These are phyloP conservation scores for Xerocomus potaroensis DNA, from an alignment of 768 basidiomycete genomes.

Conservation along the genomic window DNA sequence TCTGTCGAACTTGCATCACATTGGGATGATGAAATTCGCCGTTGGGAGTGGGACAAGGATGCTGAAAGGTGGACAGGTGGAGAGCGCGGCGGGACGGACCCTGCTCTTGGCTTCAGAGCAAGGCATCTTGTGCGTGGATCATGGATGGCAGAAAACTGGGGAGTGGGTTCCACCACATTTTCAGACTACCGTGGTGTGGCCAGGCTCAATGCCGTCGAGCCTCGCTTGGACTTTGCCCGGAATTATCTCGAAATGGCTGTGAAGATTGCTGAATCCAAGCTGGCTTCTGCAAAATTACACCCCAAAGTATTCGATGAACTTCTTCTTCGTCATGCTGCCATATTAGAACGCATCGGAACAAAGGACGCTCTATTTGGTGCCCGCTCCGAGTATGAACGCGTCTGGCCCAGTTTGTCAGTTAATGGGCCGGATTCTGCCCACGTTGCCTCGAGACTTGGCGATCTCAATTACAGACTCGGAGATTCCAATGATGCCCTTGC, in stretches of 20 bases:
- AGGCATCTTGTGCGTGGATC: conserved; percentile 62
- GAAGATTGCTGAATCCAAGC: conserved; percentile 39
- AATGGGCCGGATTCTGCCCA: conserved; percentile 46
- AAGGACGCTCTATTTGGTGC: conserved; percentile 48
- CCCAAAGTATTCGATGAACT: conserved; percentile 53
- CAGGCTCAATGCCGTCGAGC: conserved; percentile 45
- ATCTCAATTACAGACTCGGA: conserved; percentile 55
- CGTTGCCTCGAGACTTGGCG: conserved; percentile 62
- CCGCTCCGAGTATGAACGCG: conserved; percentile 52
- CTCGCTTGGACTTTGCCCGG: conserved; percentile 52
- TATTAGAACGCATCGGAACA: conserved; percentile 60
- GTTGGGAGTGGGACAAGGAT: conserved; percentile 68
- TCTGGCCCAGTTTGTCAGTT: conserved; percentile 45
- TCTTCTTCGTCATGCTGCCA: conserved; percentile 47
- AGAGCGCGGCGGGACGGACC: conserved; percentile 63
- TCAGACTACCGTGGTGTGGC: conserved; percentile 33
- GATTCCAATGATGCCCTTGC: conserved; percentile 48
- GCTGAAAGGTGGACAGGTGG: conserved; percentile 60
- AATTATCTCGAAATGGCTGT: conserved; percentile 50
- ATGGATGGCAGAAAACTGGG: conserved; percentile 72
- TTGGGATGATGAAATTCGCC: conserved; percentile 46
- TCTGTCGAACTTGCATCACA: conserved; percentile 44
- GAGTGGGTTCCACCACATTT: conserved; percentile 41
- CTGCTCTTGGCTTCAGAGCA: conserved; percentile 56
- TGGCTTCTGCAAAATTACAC: conserved; percentile 38